Conservation (phyloP, 306 rosid species). For the Urtica urens region DNA sequence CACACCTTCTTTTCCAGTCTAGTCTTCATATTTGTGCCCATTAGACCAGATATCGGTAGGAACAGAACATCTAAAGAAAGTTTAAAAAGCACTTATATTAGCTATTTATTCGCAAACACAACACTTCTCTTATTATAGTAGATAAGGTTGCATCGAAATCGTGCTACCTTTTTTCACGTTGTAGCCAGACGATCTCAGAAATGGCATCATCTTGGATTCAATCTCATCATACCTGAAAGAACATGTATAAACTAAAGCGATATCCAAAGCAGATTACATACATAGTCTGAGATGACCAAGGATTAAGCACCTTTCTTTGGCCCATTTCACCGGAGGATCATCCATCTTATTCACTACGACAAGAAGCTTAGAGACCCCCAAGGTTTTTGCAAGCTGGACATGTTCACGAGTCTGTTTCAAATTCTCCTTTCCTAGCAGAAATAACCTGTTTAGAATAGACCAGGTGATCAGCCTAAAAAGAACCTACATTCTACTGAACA, state of each 20-base stretch:
- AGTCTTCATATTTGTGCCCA: conserved; percentile 55
- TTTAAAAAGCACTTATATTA: too few relatives aligned
- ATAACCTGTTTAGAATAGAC: conserved; percentile 83
- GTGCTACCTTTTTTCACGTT: conserved; percentile 98
- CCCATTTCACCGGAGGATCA: conserved; percentile 87
- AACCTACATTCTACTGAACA: too few relatives aligned
- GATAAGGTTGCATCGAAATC: too few relatives aligned
- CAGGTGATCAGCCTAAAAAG: too few relatives aligned
- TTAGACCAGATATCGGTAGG: conserved; percentile 85
- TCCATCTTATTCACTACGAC: conserved; percentile 97
- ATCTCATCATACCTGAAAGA: conserved; percentile 80
- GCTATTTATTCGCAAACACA: too few relatives aligned
- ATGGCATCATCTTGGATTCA: conserved; percentile 85
- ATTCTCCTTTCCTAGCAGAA: conserved; percentile 98
- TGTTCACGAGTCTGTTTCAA: conserved; percentile 98
- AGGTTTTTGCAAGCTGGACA: conserved; percentile 90
- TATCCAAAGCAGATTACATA: background rate
- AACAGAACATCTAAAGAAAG: conserved; percentile 86
- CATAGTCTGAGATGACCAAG: background rate
- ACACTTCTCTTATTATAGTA: too few relatives aligned
- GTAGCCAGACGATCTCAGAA: conserved; percentile 77
- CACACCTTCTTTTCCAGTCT: conserved; percentile 59
- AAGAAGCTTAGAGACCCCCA: conserved; percentile 83
- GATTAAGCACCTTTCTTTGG: conserved; percentile 84
- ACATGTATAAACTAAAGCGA: background rate